Evolutionary conservation across 768 basidiomycete species (phyloP).

Genomic region (Mycena olivaceomarginata): DNA sequence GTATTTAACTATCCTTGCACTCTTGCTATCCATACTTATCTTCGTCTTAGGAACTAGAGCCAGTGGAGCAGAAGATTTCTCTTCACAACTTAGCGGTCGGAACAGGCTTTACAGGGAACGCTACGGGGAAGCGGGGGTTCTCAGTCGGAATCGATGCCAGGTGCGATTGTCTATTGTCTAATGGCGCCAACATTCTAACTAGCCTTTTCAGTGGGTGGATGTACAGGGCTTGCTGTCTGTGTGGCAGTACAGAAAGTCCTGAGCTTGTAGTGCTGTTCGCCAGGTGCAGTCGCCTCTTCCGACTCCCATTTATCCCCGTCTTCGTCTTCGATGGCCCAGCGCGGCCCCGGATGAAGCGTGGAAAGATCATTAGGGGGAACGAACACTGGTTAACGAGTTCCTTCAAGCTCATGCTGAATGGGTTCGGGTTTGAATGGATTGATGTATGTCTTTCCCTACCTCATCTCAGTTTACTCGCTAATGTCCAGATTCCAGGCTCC

Average conservation of each 20-base stretch:
- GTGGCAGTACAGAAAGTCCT: conserved; percentile 64
- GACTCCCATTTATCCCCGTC: conserved; percentile 62
- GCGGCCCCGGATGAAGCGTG: conserved; percentile 63
- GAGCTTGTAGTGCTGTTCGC: conserved; percentile 64
- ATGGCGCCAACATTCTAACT: neutral
- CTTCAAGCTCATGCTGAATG: conserved; percentile 60
- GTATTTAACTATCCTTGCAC: neutral
- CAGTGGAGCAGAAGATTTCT: conserved; percentile 55
- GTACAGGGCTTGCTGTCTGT: conserved; percentile 46
- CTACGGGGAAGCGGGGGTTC: conserved; percentile 54
- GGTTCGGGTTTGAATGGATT: conserved; percentile 63
- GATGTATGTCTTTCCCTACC: conserved; percentile 37
- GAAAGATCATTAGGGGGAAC: conserved; percentile 52
- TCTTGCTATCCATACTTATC: neutral
- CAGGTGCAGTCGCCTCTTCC: conserved; percentile 59
- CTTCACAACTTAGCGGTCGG: conserved; percentile 55
- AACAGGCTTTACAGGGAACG: conserved; percentile 57
- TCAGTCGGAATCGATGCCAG: conserved; percentile 63
- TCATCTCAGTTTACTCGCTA: neutral
- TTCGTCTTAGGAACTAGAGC: conserved; percentile 54
- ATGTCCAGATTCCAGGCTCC: conserved; percentile 68
- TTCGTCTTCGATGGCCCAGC: conserved; percentile 71
- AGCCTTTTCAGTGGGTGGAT: conserved; percentile 38
- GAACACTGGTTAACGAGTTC: conserved; percentile 49
- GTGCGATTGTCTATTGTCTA: conserved; percentile 23